Percentiles rank a stretch among this genome's conserved stretches.
Evolutionary conservation across 208 protist species (phyloP).

Genomic region (Acanthamoeba royreba): DNA sequence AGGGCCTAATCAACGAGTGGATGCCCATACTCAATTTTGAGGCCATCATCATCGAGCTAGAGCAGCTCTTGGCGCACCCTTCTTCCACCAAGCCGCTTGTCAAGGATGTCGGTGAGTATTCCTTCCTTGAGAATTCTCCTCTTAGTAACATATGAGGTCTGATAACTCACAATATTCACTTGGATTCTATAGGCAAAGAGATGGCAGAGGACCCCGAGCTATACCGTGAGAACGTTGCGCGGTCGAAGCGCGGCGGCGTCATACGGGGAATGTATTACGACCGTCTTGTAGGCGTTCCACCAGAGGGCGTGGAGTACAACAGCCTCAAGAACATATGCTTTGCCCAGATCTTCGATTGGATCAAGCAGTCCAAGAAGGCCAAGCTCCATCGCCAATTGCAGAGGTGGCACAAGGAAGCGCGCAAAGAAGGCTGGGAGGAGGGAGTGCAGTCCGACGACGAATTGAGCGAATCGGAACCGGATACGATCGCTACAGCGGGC

Average conservation of each 20-base stretch:
- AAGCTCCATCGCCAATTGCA: neutral
- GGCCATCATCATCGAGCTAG: constrained; percentile 15
- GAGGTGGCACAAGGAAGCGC: neutral
- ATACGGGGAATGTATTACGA: neutral
- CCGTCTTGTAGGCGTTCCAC: neutral
- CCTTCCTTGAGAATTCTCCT: too few relatives aligned
- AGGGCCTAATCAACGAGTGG: constrained; percentile 20
- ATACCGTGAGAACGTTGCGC: neutral
- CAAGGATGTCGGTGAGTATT: constrained; percentile 10
- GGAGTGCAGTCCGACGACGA: neutral
- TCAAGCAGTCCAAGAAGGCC: constrained; percentile 37
- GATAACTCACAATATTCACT: neutral
- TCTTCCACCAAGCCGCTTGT: constrained; percentile 12
- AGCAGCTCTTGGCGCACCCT: neutral
- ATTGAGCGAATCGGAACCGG: too few relatives aligned
- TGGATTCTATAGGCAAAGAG: neutral
- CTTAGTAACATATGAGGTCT: too few relatives aligned
- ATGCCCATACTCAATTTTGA: constrained; percentile 18
- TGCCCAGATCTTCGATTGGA: neutral
- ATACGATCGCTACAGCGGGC: too few relatives aligned
- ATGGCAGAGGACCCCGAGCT: neutral
- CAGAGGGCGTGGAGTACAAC: neutral
- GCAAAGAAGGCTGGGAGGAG: constrained; percentile 1
- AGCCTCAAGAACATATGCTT: constrained; percentile 34
- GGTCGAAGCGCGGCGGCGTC: neutral